Conservation (phyloP, 1,284 basidiomycete species). For the Cryptococcus sp. region DNA sequence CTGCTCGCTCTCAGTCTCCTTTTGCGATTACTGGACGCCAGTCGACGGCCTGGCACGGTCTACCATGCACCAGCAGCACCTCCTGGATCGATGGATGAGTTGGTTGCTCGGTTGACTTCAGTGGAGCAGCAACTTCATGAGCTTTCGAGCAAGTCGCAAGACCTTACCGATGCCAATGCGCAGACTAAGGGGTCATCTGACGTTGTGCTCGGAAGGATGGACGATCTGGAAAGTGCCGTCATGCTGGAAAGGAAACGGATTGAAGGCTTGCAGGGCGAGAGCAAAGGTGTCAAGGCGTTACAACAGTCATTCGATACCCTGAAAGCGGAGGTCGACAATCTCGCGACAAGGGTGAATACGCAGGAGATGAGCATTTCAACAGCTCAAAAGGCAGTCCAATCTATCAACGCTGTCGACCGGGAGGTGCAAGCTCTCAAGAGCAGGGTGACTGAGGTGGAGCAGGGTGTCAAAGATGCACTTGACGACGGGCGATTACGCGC, state of each 20-base stretch:
- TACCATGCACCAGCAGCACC: slow-evolving; percentile 60
- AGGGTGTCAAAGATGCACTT: slow-evolving; percentile 54
- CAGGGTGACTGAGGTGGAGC: slow-evolving; percentile 66
- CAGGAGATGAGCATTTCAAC: slow-evolving; percentile 14
- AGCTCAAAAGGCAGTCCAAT: slow-evolving; percentile 5
- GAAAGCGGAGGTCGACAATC: slow-evolving; percentile 62
- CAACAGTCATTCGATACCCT: slow-evolving; percentile 18
- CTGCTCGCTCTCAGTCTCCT: slow-evolving; percentile 30
- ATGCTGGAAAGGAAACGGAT: slow-evolving; percentile 48
- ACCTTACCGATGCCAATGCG: slow-evolving; percentile 17
- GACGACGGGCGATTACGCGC: slow-evolving; percentile 45
- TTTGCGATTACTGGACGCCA: slow-evolving; percentile 38
- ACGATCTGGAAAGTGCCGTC: slow-evolving; percentile 63
- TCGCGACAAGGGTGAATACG: slow-evolving; percentile 56
- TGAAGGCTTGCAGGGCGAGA: slow-evolving; percentile 12
- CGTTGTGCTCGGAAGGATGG: slow-evolving; percentile 18
- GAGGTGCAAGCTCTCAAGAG: slow-evolving; percentile 37
- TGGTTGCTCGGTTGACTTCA: slow-evolving; percentile 63
- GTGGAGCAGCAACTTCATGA: slow-evolving; percentile 48
- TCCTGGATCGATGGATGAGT: slow-evolving; percentile 67
- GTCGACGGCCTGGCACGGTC: slow-evolving; percentile 7
- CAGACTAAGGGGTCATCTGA: slow-evolving; percentile 16
- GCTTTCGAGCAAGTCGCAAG: slow-evolving; percentile 33
- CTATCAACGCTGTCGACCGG: slow-evolving; percentile 17
- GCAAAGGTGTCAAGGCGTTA: slow-evolving; percentile 17